Percentiles rank a stretch among this genome's conserved stretches.
phyloP scores from a whole-genome alignment of 202 grass and related monocot species.

The Brachypodium distachyon region DNA sequence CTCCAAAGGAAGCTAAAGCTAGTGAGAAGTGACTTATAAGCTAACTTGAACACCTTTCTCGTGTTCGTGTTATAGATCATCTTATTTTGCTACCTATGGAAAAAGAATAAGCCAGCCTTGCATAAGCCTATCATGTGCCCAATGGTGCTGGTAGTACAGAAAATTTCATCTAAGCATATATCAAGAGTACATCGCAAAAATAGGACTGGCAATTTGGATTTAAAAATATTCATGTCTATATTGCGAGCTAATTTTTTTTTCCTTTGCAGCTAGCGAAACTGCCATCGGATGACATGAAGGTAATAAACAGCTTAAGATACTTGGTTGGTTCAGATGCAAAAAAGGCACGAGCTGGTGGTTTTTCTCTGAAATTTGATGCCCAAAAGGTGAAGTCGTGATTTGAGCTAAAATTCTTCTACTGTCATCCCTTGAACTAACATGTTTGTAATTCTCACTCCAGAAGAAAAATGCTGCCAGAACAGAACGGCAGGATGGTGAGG shows the following conservation, averaged over 20 bases:
- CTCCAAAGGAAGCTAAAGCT: neutral
- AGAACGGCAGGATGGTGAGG: constrained; percentile 67
- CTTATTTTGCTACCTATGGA: neutral
- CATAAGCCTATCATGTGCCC: neutral
- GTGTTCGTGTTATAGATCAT: neutral
- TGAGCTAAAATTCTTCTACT: constrained; percentile 1
- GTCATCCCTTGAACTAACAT: constrained; percentile 21
- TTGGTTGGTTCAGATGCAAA: constrained; percentile 46
- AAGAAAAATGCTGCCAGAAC: constrained; percentile 81
- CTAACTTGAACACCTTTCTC: neutral
- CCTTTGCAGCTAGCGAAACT: constrained; percentile 81
- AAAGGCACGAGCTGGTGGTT: constrained; percentile 38
- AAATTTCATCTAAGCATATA: neutral
- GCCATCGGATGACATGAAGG: constrained; percentile 63
- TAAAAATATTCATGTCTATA: neutral
- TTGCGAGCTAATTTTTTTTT: neutral
- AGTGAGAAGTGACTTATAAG: neutral
- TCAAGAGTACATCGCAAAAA: neutral
- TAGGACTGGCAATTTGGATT: neutral
- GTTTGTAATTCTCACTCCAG: constrained; percentile 21
- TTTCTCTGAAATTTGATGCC: constrained; percentile 89
- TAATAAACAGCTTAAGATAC: constrained; percentile 68
- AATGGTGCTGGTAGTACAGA: neutral
- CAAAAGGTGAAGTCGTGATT: constrained; percentile 49
- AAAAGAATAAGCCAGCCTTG: neutral